Evolutionary conservation across 345 rosid species (phyloP).

Genomic region (Salix viminalis): DNA sequence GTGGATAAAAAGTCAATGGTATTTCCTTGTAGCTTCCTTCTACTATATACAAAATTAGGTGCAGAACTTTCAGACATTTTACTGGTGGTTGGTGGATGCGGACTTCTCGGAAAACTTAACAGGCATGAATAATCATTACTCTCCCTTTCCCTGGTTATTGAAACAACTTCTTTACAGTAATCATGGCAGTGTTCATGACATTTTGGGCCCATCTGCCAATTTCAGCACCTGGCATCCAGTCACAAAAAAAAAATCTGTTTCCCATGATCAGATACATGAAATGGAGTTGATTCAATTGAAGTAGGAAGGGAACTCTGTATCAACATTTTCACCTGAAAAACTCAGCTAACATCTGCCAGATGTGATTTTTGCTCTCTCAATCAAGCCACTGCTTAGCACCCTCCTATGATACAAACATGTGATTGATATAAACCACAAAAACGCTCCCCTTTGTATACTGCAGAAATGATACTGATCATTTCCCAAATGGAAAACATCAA

Average conservation of each 20-base stretch:
- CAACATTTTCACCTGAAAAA: constrained; percentile 40
- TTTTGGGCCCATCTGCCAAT: constrained; percentile 54
- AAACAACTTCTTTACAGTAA: constrained; percentile 35
- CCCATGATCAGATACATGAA: constrained; percentile 22
- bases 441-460: not conserved
- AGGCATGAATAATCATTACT: constrained; percentile 30
- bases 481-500: not conserved
- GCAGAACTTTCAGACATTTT: constrained; percentile 36
- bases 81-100: constrained; percentile 35
- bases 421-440: not conserved
- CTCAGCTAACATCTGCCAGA: not conserved
- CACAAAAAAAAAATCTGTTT: constrained; percentile 27
- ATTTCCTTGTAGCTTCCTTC: constrained; percentile 45
- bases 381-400: not conserved
- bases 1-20: constrained; percentile 26
- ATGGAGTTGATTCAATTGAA: constrained; percentile 36
- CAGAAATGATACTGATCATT: not conserved
- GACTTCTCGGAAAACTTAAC: constrained; percentile 31
- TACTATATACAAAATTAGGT: constrained; percentile 40
- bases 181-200: constrained; percentile 29
- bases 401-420: not conserved
- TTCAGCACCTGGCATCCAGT: constrained; percentile 34
- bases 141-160: constrained; percentile 27
- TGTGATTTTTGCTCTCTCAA: not conserved
- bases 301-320: constrained; percentile 34